These are phyloP conservation scores for Viridothelium virens DNA, from an alignment of 495 filamentous ascomycete genomes.

Conservation along the genomic window DNA sequence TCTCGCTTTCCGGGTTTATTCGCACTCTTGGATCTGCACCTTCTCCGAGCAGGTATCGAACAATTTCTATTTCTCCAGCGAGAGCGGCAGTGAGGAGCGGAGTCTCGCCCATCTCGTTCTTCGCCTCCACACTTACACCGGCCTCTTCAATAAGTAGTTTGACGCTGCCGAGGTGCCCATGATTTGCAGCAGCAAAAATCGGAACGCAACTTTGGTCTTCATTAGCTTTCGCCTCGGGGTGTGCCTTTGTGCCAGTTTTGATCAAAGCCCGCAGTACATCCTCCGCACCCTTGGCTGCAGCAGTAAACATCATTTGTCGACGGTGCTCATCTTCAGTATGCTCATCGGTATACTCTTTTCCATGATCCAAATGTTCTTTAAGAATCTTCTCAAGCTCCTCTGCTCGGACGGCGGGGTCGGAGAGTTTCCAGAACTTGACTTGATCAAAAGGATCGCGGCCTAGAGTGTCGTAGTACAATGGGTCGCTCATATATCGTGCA, in stretches of 20 bases:
- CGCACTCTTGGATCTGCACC: constrained; percentile 1
- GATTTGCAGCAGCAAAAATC: background rate
- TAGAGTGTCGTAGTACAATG: background rate
- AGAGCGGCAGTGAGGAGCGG: background rate
- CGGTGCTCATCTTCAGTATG: background rate
- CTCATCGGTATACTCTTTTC: constrained; percentile 1
- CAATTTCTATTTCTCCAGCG: background rate
- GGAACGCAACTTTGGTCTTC: background rate
- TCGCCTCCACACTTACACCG: background rate
- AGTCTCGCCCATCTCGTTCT: constrained; percentile 3
- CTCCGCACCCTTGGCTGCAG: background rate
- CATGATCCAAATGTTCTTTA: background rate
- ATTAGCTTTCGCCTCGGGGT: constrained; percentile 1
- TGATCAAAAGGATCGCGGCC: constrained; percentile 4
- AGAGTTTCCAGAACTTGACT: constrained; percentile 1
- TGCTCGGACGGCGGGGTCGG: background rate
- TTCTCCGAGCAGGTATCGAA: background rate
- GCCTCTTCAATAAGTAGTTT: background rate
- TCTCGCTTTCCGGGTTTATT: background rate
- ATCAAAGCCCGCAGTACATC: background rate
- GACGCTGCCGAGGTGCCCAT: background rate
- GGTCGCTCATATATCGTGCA: background rate
- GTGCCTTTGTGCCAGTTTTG: constrained; percentile 1
- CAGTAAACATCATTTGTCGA: constrained; percentile 6
- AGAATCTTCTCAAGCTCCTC: background rate